A percentile compares a stretch with the other conserved stretches of the same genome.
Evolutionary conservation across 139 green algal genomes (phyloP).

Genomic region (Chlorella sp.): DNA sequence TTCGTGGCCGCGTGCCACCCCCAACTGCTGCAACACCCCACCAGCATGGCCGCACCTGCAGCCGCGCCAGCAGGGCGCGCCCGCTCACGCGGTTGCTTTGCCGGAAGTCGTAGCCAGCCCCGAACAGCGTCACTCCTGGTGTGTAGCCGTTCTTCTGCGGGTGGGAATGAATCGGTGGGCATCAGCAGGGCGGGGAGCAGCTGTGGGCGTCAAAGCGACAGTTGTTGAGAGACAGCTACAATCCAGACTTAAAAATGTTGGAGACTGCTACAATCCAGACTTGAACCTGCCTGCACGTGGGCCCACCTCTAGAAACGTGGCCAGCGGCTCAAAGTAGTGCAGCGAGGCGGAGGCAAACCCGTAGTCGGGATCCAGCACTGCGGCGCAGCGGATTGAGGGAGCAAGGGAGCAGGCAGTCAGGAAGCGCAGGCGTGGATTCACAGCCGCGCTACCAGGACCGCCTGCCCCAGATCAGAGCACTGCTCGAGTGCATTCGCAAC

Average conservation of each 20-base stretch:
- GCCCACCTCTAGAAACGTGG: conserved; percentile 41
- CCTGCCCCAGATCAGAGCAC: neutral
- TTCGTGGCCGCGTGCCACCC: too few relatives aligned
- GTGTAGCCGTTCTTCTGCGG: conserved; percentile 42
- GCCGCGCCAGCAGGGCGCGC: conserved; percentile 26
- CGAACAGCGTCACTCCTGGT: conserved; percentile 54
- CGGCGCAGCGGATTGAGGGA: neutral
- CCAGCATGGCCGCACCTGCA: neutral
- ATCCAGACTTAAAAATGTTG: too few relatives aligned
- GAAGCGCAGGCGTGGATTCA: neutral
- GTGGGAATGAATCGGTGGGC: neutral
- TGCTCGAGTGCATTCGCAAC: too few relatives aligned
- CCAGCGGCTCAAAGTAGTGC: conserved; percentile 58
- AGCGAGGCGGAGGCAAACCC: conserved; percentile 36
- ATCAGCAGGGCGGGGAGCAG: too few relatives aligned
- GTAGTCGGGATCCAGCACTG: conserved; percentile 51
- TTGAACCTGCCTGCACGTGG: neutral
- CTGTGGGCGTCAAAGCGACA: too few relatives aligned
- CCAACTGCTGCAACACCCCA: too few relatives aligned
- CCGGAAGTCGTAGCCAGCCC: conserved; percentile 64
- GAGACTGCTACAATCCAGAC: too few relatives aligned
- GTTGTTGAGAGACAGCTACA: too few relatives aligned
- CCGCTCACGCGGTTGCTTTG: conserved; percentile 35
- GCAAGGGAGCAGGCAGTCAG: neutral
- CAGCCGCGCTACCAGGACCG: neutral